Conservation (phyloP, 805 yeast genomes). For the Candida schatavii region DNA sequence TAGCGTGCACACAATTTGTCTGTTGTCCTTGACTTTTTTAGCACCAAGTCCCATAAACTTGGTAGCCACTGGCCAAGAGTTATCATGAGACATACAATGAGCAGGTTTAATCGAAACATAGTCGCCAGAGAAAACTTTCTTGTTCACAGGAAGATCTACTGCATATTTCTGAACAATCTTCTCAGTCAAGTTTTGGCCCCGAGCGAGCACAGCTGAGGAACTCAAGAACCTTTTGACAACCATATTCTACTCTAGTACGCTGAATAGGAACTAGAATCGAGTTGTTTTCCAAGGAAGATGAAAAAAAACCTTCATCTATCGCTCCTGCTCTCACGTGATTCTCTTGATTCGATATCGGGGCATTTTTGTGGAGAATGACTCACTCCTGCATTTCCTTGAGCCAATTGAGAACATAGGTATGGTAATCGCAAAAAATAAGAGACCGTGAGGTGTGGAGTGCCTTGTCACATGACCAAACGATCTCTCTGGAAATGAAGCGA, state of each 20-base stretch:
- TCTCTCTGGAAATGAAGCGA: too few relatives aligned
- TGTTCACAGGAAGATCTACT: constrained; percentile 75
- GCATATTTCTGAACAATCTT: constrained; percentile 93
- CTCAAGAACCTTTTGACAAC: constrained; percentile 17
- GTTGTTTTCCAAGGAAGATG: constrained; percentile 4
- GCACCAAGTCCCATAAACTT: constrained; percentile 97
- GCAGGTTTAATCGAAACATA: constrained; percentile 94
- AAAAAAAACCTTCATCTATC: background rate
- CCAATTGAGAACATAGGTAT: background rate
- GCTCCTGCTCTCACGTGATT: constrained; percentile 1
- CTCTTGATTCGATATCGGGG: background rate
- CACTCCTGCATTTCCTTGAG: background rate
- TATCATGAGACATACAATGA: constrained; percentile 99
- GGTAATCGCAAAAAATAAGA: background rate
- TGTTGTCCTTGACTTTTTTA: constrained; percentile 70
- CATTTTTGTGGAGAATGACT: constrained; percentile 4
- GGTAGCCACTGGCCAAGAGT: constrained; percentile 98
- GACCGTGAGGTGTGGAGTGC: background rate
- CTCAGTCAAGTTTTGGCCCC: constrained; percentile 87
- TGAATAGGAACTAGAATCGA: too few relatives aligned
- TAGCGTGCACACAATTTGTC: constrained; percentile 92
- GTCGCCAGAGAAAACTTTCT: constrained; percentile 83
- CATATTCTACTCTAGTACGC: too few relatives aligned
- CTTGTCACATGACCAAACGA: background rate
- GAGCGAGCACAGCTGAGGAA: constrained; percentile 15